These are phyloP conservation scores for Alternaria viburni DNA, from an alignment of 2,329 filamentous ascomycete genomes.

Conservation along the genomic window DNA sequence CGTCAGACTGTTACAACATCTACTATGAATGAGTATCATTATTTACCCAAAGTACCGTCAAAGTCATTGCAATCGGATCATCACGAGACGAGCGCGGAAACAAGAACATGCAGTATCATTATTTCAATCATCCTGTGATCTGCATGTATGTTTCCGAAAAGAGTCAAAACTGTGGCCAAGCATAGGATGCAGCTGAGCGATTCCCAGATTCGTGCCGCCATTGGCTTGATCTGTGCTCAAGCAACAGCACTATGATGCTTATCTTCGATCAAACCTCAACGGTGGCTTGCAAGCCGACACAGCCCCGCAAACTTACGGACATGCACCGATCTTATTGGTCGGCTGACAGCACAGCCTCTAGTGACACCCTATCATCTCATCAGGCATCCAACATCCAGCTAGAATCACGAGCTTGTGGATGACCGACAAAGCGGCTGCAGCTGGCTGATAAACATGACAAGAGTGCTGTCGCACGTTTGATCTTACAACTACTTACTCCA, in stretches of 20 bases:
- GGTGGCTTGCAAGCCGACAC: constrained; percentile 5
- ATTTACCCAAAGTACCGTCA: background rate
- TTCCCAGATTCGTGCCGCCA: background rate
- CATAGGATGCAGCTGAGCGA: background rate
- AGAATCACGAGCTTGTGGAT: background rate
- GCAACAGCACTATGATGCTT: background rate
- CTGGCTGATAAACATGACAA: background rate
- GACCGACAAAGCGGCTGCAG: background rate
- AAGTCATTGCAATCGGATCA: no score
- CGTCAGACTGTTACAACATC: background rate
- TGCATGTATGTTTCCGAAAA: background rate
- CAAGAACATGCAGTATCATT: background rate
- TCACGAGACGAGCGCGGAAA: no score
- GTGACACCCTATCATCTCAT: background rate
- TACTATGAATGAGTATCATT: background rate
- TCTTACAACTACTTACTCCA: background rate
- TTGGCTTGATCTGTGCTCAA: background rate
- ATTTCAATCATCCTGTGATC: background rate
- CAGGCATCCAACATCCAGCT: constrained; percentile 1
- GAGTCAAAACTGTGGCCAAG: background rate
- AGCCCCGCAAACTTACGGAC: background rate
- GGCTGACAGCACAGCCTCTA: constrained; percentile 11
- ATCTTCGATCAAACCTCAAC: background rate
- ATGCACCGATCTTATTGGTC: background rate
- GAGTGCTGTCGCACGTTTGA: background rate